These are phyloP conservation scores for Melanopsichium pennsylvanicum DNA, from an alignment of 1,284 basidiomycete species.

Conservation along the genomic window DNA sequence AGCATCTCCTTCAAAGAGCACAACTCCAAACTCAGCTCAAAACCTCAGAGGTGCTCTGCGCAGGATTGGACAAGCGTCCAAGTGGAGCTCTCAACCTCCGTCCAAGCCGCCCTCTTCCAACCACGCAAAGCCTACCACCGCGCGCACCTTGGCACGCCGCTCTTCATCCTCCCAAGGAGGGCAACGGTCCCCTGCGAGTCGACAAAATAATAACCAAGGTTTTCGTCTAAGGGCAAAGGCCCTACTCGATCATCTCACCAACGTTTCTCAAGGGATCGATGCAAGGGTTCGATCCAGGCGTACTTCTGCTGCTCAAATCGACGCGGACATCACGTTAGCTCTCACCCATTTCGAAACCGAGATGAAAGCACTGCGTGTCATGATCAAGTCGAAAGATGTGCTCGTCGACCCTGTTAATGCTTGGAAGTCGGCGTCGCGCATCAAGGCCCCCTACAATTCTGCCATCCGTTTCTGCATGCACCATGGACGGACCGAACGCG, in stretches of 20 bases:
- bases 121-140: not conserved
- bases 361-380: conserved; percentile 37
- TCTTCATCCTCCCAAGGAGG: not conserved
- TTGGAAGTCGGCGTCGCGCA: conserved; percentile 34
- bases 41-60: conserved; percentile 19
- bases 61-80: conserved; percentile 9
- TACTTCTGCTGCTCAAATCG: not conserved
- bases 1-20: not conserved
- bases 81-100: conserved; percentile 13
- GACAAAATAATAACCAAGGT: conserved; percentile 4
- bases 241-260: conserved; percentile 5
- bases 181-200: not conserved
- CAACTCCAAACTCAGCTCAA: conserved; percentile 11
- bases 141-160: not conserved
- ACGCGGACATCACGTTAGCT: conserved; percentile 2
- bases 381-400: conserved; percentile 35
- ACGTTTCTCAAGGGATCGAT: not conserved
- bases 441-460: conserved; percentile 33
- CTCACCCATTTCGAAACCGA: conserved; percentile 21
- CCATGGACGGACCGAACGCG: conserved; percentile 13
- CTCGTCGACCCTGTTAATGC: conserved; percentile 28
- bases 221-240: conserved; percentile 19
- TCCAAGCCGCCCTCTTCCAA: not conserved
- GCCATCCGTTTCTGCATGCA: conserved; percentile 23
- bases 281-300: not conserved